A percentile compares a stretch with the other conserved stretches of the same genome.
These are phyloP conservation scores for Penicillium samsonianum DNA, from an alignment of 495 filamentous ascomycete genomes.

Conservation along the genomic window DNA sequence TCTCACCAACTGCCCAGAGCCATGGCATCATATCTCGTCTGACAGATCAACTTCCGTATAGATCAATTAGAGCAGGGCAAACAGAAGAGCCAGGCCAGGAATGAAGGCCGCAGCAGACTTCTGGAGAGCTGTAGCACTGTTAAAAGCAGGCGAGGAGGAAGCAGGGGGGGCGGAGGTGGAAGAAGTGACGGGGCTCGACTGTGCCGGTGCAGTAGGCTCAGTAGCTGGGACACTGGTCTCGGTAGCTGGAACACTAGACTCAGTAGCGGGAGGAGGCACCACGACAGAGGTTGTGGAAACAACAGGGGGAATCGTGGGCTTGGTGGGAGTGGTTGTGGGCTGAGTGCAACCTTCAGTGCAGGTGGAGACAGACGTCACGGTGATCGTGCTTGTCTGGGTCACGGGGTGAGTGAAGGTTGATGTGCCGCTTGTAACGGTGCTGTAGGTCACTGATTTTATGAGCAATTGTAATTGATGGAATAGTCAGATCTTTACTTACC, in stretches of 20 bases:
- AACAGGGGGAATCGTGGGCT: slow-evolving; percentile 2
- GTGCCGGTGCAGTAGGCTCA: slow-evolving; percentile 12
- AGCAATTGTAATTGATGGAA: slow-evolving; percentile 1
- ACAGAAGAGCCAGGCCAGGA: slow-evolving; percentile 22
- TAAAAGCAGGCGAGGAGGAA: slow-evolving; percentile 22
- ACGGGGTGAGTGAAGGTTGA: slow-evolving; percentile 29
- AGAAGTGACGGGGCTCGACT: slow-evolving; percentile 8
- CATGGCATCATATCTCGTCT: background rate
- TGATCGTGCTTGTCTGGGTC: slow-evolving; percentile 30
- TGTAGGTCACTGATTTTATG: slow-evolving; percentile 25
- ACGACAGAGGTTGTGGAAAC: slow-evolving; percentile 1
- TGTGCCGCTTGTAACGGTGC: slow-evolving; percentile 29
- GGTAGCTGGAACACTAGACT: slow-evolving; percentile 1
- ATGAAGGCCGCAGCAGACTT: slow-evolving; percentile 23
- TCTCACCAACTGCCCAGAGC: background rate
- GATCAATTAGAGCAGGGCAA: slow-evolving; percentile 21
- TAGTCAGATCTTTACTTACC: slow-evolving; percentile 15
- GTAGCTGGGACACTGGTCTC: slow-evolving; percentile 9
- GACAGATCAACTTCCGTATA: background rate
- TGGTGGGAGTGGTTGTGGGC: slow-evolving; percentile 8
- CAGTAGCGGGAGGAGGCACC: background rate
- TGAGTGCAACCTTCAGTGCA: slow-evolving; percentile 22
- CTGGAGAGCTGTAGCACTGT: slow-evolving; percentile 26
- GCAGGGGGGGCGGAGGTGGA: slow-evolving; percentile 17
- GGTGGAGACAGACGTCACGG: slow-evolving; percentile 26